Base-by-base conservation (phyloP, 306 rosid species). In the Rosa chinensis region DNA sequence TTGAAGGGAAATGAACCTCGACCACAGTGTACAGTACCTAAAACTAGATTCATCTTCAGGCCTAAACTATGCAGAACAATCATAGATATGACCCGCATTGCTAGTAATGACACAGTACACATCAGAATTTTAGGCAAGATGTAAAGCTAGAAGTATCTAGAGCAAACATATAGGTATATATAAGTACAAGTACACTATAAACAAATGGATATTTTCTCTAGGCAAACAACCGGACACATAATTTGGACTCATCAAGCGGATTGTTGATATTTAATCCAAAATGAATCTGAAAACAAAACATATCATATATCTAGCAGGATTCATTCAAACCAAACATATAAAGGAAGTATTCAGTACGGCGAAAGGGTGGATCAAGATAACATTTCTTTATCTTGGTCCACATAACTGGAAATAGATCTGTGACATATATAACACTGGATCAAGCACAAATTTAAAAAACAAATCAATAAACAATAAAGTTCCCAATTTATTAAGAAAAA, bases 401-500 rank as follows among this genome's bases (percentile, higher is more conserved):
- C 42, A 74, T 21, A 78, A 80, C 42, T 58, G 77, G 18, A 70
- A 67, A 14, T 37, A 64, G 64, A 75, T 74, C 71, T 70, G 75
- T 50, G 40, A 48, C 77, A 45, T 56, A 71, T 47, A 64, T 23
- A 71, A 81, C 63, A 74, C 48, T 56, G 75, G 70, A 75, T 70
- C 1, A 67, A 80, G 81, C 78, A 47, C 72, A 47, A 74, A 70
- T 52, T 63, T 64, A 70, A 67, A 56, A 82, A 81, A 44, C 70
- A 74, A 32, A 76, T 72, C 67, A 85, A 79, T 83, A 66, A 84
- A 85, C 87, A 81, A 81, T 73, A 79, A 80, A 63, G 75, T 83
- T 79, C 78, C 84, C 78, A 81, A 83, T 87, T 89, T 90, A 92
- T 89, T 88, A 64, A 63, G 5, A 0, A 10, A 87, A 82, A 84